Conservation (phyloP, 148 eudicot genomes). For the Nepenthes mirabilis region DNA sequence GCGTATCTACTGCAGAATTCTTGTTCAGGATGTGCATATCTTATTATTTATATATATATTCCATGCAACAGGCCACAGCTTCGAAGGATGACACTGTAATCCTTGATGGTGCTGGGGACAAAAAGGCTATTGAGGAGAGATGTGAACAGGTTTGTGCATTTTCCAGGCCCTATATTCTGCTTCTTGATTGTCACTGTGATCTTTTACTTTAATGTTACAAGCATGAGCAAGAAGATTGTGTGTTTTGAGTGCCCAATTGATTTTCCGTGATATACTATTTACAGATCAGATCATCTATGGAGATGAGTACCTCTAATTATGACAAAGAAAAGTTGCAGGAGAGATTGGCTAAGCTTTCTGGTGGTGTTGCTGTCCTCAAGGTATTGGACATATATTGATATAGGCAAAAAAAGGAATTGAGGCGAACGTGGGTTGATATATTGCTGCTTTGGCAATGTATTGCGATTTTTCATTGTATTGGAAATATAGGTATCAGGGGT, state of each 20-base stretch:
- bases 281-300: slow-evolving; percentile 62
- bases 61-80: slow-evolving; percentile 44
- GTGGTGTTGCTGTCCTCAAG: slow-evolving; percentile 94
- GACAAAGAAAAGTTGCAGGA: slow-evolving; percentile 88
- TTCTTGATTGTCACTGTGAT: not conserved
- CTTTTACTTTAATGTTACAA: not conserved
- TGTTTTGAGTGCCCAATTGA: not conserved
- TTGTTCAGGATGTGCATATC: not conserved
- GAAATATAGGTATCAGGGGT: no score
- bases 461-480: no score
- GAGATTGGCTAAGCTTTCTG: slow-evolving; percentile 87
- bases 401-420: no score
- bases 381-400: slow-evolving; percentile 13
- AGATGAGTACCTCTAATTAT: slow-evolving; percentile 67
- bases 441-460: no score
- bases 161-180: not conserved
- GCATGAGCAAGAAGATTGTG: not conserved
- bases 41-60: not conserved
- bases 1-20: slow-evolving; percentile 10
- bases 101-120: slow-evolving; percentile 95
- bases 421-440: no score
- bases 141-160: slow-evolving; percentile 63
- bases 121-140: slow-evolving; percentile 78
- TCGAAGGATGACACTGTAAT: slow-evolving; percentile 89
- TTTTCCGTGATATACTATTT: not conserved